Base-by-base conservation (phyloP, 164 flowering plant genomes). In the Kalanchoe fedtschenkoi region DNA sequence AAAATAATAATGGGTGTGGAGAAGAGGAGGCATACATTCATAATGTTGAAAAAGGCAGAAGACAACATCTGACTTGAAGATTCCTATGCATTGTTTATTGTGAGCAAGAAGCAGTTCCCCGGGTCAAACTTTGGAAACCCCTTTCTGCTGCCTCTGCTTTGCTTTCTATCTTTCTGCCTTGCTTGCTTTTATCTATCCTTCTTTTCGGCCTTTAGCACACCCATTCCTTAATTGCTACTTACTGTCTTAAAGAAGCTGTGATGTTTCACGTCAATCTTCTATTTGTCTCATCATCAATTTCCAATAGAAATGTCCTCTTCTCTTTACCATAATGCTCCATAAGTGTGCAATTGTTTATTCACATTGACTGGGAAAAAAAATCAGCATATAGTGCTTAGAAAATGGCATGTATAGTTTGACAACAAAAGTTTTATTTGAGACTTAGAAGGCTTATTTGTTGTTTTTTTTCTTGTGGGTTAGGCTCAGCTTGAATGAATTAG, bases 51-150 rank as follows among this genome's bases (percentile, higher is more conserved):
- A 61, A 70, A 68, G 66, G 69, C 69, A 72, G 66, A 56, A 21
- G 51, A 64, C 54, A 65, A 43, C 68, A 67, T 65, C 77, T 73
- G 69, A 67, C 72, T 62, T 60, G 33, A 66, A 70, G 81, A 75
- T 73, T 75, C 79, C 75, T 65, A 24, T 47, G 9, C 21, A 21
- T 76, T 63, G 67, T 72, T 68, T 64, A 76, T 51, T 55, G 19
- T 43, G 17, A 39, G 37, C 55, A 71, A 64, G 61, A 66, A 74
- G 56, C 44, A 51, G 30, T 60, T 65, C 54, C 37, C 54, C 26
- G 65, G 68, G 78, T 71, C 78, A 75, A 75, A 72, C 62, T 41
- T 64, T 56, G 64, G 64, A 42, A 41, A 39, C 55, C 13, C 6
- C 62, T 39, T 24, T 60, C 44, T 28, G 30, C 43, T 8, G 8